phyloP scores from a whole-genome alignment of 768 basidiomycete genomes.

The Hemileccinum impolitum region DNA sequence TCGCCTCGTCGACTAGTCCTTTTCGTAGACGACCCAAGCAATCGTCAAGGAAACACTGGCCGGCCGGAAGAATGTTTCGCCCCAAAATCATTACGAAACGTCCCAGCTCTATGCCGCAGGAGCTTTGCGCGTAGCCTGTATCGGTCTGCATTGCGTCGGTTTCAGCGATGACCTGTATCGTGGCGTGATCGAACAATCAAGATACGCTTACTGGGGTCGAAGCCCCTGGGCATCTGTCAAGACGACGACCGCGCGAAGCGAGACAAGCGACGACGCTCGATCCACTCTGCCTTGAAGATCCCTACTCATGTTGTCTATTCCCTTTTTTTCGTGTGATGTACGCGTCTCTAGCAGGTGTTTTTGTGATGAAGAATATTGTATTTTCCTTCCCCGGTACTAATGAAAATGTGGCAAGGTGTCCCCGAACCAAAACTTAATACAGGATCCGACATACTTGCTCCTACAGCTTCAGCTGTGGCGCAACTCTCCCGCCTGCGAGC shows the following conservation, averaged over 20 bases:
- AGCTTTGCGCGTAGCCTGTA: constrained; percentile 68
- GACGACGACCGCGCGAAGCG: constrained; percentile 7
- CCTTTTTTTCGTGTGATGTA: not conserved
- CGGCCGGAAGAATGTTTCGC: constrained; percentile 70
- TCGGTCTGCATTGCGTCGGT: constrained; percentile 73
- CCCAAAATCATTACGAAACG: constrained; percentile 74
- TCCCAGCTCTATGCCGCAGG: constrained; percentile 69
- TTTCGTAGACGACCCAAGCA: constrained; percentile 54
- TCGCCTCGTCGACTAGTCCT: constrained; percentile 6
- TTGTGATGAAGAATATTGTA: constrained; percentile 1
- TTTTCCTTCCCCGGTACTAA: not conserved
- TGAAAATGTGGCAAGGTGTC: no score
- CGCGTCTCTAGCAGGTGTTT: not conserved
- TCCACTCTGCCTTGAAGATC: constrained; percentile 5
- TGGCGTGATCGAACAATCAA: constrained; percentile 62
- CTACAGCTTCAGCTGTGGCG: constrained; percentile 27
- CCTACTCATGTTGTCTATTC: not conserved
- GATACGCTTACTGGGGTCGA: constrained; percentile 24
- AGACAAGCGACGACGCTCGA: constrained; percentile 14
- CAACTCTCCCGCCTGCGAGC: constrained; percentile 18
- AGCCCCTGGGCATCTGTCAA: constrained; percentile 13
- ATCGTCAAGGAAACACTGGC: constrained; percentile 71
- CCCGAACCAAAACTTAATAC: not conserved
- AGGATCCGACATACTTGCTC: not conserved
- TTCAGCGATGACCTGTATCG: constrained; percentile 68